phyloP scores from a whole-genome alignment of 2,329 filamentous ascomycete species.

The Fusarium tuaranense region DNA sequence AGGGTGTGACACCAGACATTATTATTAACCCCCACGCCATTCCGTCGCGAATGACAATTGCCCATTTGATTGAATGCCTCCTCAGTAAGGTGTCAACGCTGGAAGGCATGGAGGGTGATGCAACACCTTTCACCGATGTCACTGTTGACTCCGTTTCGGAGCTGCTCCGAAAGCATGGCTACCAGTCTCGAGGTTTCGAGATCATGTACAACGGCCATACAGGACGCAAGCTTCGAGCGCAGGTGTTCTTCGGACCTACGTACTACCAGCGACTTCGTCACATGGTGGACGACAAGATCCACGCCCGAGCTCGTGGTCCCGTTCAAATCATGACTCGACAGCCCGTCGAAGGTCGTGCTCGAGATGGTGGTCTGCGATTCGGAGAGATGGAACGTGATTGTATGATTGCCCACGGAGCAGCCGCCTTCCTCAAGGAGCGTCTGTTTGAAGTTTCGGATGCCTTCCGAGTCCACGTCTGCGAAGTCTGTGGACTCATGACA shows the following conservation, averaged over 20 bases:
- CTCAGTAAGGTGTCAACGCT: slow-evolving; percentile 95
- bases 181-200: slow-evolving; percentile 97
- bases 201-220: slow-evolving; percentile 99
- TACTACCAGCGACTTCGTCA: slow-evolving; percentile 99
- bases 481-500: slow-evolving; percentile 99
- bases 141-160: slow-evolving; percentile 94
- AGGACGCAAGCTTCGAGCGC: slow-evolving; percentile 89
- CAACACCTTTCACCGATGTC: slow-evolving; percentile 97
- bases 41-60: slow-evolving; percentile 99
- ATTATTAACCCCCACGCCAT: slow-evolving; percentile 99
- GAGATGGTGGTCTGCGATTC: slow-evolving; percentile 98
- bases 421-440: slow-evolving; percentile 96
- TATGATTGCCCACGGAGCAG: slow-evolving; percentile 99
- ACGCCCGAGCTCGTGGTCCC: slow-evolving; percentile 96
- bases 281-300: slow-evolving; percentile 99
- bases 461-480: slow-evolving; percentile 97
- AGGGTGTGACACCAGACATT: slow-evolving; percentile 92
- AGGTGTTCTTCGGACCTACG: slow-evolving; percentile 96
- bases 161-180: slow-evolving; percentile 88
- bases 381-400: slow-evolving; percentile 99
- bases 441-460: slow-evolving; percentile 98
- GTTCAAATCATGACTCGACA: slow-evolving; percentile 98
- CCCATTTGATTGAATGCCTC: slow-evolving; percentile 99
- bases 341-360: slow-evolving; percentile 96
- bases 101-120: slow-evolving; percentile 95